phyloP scores from a whole-genome alignment of 192 early-diverging fungal genomes.

The Lobosporangium transversale region DNA sequence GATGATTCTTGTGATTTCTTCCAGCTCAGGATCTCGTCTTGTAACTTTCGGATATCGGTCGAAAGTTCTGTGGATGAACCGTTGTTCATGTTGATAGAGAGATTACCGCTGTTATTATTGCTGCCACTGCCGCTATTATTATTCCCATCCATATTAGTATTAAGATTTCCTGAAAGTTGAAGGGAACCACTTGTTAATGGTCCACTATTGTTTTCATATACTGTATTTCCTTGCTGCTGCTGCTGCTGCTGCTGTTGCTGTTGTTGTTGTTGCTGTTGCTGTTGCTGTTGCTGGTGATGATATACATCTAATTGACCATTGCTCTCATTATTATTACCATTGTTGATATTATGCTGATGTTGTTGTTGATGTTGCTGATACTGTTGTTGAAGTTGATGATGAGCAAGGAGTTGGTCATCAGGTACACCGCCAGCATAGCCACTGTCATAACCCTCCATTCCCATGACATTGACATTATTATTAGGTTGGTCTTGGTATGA shows the following conservation, averaged over 20 bases:
- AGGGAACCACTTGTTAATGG: constrained; percentile 1
- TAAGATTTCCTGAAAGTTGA: not conserved
- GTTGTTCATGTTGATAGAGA: constrained; percentile 1
- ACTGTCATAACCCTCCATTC: constrained; percentile 2
- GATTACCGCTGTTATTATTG: constrained; percentile 2
- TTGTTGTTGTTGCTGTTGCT: constrained; percentile 9
- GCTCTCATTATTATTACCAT: constrained; percentile 2
- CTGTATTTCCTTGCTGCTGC: constrained; percentile 5
- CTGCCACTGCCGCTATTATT: constrained; percentile 1
- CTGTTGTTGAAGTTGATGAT: constrained; percentile 1
- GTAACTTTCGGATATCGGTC: constrained; percentile 37
- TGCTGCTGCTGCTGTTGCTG: constrained; percentile 5
- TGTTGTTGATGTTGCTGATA: not conserved
- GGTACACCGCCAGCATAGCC: not conserved
- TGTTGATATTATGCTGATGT: not conserved
- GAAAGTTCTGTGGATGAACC: constrained; percentile 18
- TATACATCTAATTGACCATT: constrained; percentile 7
- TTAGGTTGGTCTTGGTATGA: not conserved
- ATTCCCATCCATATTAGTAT: not conserved
- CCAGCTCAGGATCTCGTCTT: constrained; percentile 46
- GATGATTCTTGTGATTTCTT: constrained; percentile 39
- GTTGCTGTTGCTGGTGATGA: constrained; percentile 4
- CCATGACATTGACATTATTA: not conserved
- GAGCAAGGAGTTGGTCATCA: not conserved
- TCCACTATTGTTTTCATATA: not conserved